Conservation (phyloP, 192 early-diverging fungal species). For the Chytriomyces sp. region DNA sequence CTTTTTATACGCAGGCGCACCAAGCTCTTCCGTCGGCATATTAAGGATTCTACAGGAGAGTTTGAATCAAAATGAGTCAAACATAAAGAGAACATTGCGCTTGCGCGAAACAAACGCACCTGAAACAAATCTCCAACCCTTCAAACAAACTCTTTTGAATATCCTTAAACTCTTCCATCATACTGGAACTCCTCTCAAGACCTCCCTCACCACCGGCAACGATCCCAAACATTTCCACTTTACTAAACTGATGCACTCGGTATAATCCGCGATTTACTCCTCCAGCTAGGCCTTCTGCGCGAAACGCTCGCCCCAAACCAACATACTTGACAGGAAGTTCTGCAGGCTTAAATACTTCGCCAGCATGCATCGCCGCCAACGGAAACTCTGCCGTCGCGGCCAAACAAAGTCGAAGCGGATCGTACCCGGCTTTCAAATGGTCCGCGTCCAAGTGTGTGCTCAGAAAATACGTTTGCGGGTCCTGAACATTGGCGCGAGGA, state of each 20-base stretch:
- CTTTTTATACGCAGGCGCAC: constrained; percentile 88
- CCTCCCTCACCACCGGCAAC: constrained; percentile 43
- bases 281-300: constrained; percentile 88
- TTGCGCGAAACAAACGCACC: constrained; percentile 39
- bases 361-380: constrained; percentile 80
- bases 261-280: constrained; percentile 87
- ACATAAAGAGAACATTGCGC: background rate
- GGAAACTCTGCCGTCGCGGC: constrained; percentile 93
- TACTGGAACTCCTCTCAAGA: constrained; percentile 61
- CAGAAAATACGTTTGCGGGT: constrained; percentile 87
- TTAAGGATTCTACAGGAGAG: constrained; percentile 68
- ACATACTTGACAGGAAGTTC: constrained; percentile 76
- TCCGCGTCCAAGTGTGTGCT: constrained; percentile 48
- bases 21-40: constrained; percentile 93
- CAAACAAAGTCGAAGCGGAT: constrained; percentile 66
- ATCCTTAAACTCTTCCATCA: constrained; percentile 72
- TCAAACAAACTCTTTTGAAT: constrained; percentile 78
- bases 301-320: constrained; percentile 84
- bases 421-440: constrained; percentile 4
- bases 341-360: constrained; percentile 62
- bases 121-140: constrained; percentile 80
- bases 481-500: constrained; percentile 65
- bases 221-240: constrained; percentile 88
- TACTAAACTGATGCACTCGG: constrained; percentile 93
- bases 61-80: background rate